phyloP scores from a whole-genome alignment of 163 green algal genomes.

The Scenedesmus sp. region DNA sequence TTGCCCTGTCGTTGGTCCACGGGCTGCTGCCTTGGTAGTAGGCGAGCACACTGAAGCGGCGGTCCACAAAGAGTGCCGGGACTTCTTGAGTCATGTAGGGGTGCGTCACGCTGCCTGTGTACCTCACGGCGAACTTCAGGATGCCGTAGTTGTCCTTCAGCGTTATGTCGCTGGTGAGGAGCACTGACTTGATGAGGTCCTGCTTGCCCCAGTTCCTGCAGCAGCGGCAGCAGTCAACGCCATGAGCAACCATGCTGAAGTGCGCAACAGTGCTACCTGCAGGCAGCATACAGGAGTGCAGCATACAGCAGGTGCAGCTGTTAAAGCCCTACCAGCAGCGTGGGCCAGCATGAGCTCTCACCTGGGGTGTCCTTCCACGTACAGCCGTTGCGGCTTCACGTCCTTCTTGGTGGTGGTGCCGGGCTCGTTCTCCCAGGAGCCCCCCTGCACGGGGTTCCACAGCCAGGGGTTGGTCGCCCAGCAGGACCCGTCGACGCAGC shows the following conservation, averaged over 20 bases:
- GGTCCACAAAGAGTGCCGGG: conserved; percentile 38
- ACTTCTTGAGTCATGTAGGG: conserved; percentile 53
- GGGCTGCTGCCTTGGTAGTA: conserved; percentile 31
- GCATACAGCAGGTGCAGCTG: too few species aligned
- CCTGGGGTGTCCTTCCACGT: conserved; percentile 26
- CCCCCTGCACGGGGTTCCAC: conserved; percentile 54
- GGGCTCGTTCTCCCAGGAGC: conserved; percentile 40
- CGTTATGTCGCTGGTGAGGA: conserved; percentile 23
- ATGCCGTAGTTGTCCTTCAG: conserved; percentile 14
- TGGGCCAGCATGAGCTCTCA: neutral
- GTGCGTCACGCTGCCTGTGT: conserved; percentile 34
- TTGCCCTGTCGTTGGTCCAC: conserved; percentile 10
- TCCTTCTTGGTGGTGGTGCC: neutral
- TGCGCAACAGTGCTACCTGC: neutral
- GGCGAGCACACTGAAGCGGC: conserved; percentile 44
- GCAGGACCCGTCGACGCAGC: conserved; percentile 11
- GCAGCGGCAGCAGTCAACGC: neutral
- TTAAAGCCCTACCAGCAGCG: neutral
- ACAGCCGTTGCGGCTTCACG: neutral
- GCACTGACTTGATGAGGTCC: conserved; percentile 28
- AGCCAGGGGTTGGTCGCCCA: conserved; percentile 38
- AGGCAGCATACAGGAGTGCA: neutral
- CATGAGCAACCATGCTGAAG: neutral
- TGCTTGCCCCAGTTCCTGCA: conserved; percentile 53
- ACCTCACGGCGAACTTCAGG: conserved; percentile 6